Conservation (phyloP, 495 filamentous ascomycete genomes). For the Aspergillus biplanus region DNA sequence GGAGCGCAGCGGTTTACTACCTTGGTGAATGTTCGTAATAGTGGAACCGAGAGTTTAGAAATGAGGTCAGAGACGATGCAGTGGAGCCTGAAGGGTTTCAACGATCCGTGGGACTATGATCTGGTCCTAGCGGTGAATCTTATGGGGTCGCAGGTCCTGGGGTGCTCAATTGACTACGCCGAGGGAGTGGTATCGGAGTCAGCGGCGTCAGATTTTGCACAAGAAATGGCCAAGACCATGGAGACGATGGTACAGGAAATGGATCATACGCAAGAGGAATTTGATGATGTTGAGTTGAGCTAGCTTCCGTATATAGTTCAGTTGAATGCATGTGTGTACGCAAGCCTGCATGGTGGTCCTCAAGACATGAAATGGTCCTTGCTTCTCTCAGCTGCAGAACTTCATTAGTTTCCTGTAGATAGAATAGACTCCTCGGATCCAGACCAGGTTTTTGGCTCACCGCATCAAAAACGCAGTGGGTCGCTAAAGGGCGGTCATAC, state of each 20-base stretch:
- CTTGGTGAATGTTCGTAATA: slow-evolving; percentile 16
- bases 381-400: background rate
- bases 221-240: slow-evolving; percentile 1
- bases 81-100: slow-evolving; percentile 4
- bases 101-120: slow-evolving; percentile 18
- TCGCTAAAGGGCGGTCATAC: background rate
- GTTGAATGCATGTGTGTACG: background rate
- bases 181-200: slow-evolving; percentile 5
- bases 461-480: background rate
- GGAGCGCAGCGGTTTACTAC: background rate
- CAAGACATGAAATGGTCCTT: background rate
- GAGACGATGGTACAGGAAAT: slow-evolving; percentile 6
- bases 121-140: slow-evolving; percentile 16
- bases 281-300: background rate
- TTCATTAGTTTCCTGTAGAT: slow-evolving; percentile 3
- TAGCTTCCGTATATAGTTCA: background rate
- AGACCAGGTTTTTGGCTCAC: background rate
- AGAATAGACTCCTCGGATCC: background rate
- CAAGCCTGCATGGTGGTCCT: background rate
- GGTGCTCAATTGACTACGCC: slow-evolving; percentile 11
- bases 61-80: background rate
- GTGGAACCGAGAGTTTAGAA: slow-evolving; percentile 14
- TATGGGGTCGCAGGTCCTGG: slow-evolving; percentile 1
- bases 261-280: background rate
- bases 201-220: background rate